Conservation (phyloP, 2,329 filamentous ascomycete species). For the Aspergillus chevalieri region DNA sequence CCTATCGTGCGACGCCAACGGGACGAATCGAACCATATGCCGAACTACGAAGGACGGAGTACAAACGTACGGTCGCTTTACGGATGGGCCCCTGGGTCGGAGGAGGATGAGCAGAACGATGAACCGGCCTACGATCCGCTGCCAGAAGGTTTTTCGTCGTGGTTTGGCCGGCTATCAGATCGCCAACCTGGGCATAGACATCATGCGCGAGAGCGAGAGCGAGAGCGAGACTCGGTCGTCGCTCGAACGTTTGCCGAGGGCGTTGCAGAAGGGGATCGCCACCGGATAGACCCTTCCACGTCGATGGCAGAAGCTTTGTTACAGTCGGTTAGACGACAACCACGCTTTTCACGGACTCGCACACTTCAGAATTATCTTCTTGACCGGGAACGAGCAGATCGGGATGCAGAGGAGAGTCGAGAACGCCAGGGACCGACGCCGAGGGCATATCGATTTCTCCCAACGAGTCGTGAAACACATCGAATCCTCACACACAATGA, state of each 20-base stretch:
- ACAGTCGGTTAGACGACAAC: conserved; percentile 37
- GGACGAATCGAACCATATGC: conserved; percentile 41
- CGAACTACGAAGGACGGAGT: conserved; percentile 50
- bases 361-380: conserved; percentile 36
- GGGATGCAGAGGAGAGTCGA: conserved; percentile 21
- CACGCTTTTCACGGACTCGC: conserved; percentile 32
- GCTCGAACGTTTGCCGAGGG: conserved; percentile 14
- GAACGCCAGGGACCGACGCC: conserved; percentile 12
- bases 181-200: conserved; percentile 19
- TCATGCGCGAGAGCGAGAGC: conserved; percentile 10
- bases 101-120: conserved; percentile 26
- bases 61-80: conserved; percentile 52
- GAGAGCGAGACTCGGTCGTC: conserved; percentile 5
- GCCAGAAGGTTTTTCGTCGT: conserved; percentile 18
- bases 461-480: conserved; percentile 22
- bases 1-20: conserved; percentile 30
- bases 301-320: conserved; percentile 34
- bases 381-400: conserved; percentile 25
- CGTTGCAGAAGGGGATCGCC: conserved; percentile 16
- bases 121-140: conserved; percentile 25
- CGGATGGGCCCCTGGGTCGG: conserved; percentile 53
- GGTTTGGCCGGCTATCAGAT: conserved; percentile 23
- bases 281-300: conserved; percentile 18
- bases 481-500: conserved; percentile 28
- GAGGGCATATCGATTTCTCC: conserved; percentile 29